These are phyloP conservation scores for Gastrolobium bilobum DNA, from an alignment of 306 rosid species.

Conservation along the genomic window DNA sequence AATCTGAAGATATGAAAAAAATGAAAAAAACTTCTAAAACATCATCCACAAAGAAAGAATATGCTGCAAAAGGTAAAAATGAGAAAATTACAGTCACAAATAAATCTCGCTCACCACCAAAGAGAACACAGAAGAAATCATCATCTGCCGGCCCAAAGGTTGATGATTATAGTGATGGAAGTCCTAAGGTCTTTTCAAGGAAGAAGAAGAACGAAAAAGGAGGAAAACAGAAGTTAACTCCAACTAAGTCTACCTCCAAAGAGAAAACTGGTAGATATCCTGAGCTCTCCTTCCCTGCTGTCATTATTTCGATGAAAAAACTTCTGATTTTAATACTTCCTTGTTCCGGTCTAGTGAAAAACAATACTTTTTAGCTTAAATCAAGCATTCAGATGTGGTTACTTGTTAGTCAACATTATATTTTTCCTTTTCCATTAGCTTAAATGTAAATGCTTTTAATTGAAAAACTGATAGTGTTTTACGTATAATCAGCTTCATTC, in stretches of 20 bases:
- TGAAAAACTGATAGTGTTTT: conserved; percentile 16
- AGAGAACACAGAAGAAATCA: conserved; percentile 65
- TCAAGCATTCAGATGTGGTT: not conserved
- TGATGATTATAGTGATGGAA: conserved; percentile 69
- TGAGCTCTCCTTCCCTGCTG: conserved; percentile 38
- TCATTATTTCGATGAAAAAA: conserved; percentile 31
- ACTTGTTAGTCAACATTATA: not conserved
- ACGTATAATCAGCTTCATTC: conserved; percentile 14
- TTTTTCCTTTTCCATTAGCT: not conserved
- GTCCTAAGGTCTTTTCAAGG: conserved; percentile 91
- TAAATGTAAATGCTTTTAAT: not conserved
- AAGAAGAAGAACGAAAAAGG: conserved; percentile 74
- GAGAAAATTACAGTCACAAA: conserved; percentile 58
- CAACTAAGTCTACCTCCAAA: conserved; percentile 66
- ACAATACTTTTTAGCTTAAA: conserved; percentile 13
- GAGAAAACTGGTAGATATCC: conserved; percentile 75
- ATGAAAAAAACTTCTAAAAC: conserved; percentile 56
- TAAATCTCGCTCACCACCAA: conserved; percentile 65
- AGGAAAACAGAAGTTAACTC: conserved; percentile 61
- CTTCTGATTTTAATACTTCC: not conserved
- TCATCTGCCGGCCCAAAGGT: conserved; percentile 55
- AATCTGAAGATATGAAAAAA: conserved; percentile 67
- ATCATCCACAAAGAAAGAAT: conserved; percentile 72
- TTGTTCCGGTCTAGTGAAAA: not conserved
- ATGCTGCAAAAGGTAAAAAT: conserved; percentile 63